Conservation (phyloP, 1,139 yeast species). For the Suhomyces ambrosiae region DNA sequence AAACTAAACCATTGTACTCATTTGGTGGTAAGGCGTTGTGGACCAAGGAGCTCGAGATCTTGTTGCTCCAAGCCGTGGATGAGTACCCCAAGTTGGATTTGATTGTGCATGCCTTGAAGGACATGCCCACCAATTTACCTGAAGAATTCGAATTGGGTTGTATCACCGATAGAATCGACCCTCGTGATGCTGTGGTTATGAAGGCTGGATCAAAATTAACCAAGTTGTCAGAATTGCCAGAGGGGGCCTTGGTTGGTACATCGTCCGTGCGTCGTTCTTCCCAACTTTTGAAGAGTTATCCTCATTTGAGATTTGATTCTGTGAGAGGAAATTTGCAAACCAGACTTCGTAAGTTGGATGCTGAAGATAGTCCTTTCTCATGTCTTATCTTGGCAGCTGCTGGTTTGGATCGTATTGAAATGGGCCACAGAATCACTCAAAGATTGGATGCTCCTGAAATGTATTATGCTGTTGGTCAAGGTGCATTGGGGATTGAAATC, state of each 20-base stretch:
- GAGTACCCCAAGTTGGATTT: slow-evolving; percentile 73
- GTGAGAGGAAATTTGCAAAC: slow-evolving; percentile 91
- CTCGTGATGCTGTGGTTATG: slow-evolving; percentile 93
- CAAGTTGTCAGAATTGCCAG: slow-evolving; percentile 72
- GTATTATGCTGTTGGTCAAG: slow-evolving; percentile 98
- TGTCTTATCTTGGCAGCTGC: slow-evolving; percentile 93
- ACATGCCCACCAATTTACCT: slow-evolving; percentile 91
- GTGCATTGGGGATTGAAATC: slow-evolving; percentile 92
- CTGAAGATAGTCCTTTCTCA: slow-evolving; percentile 57
- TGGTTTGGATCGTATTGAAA: slow-evolving; percentile 74
- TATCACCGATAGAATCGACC: slow-evolving; percentile 81
- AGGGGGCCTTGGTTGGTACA: slow-evolving; percentile 87
- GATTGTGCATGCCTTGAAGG: slow-evolving; percentile 92
- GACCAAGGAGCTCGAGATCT: slow-evolving; percentile 91
- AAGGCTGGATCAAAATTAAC: slow-evolving; percentile 63
- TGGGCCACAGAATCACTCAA: slow-evolving; percentile 71
- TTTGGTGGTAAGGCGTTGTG: slow-evolving; percentile 96
- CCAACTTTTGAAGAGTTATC: slow-evolving; percentile 45
- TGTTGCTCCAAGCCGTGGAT: slow-evolving; percentile 65
- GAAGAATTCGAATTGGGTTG: slow-evolving; percentile 90
- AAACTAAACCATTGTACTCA: slow-evolving; percentile 81
- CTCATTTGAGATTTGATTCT: slow-evolving; percentile 57
- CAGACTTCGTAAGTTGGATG: slow-evolving; percentile 70
- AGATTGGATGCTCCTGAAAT: slow-evolving; percentile 76
- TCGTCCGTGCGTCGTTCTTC: slow-evolving; percentile 94